A percentile compares a stretch with the other conserved stretches of the same genome.
Conservation (phyloP, 2,329 filamentous ascomycete genomes). For the Epichloe gansuensis region DNA sequence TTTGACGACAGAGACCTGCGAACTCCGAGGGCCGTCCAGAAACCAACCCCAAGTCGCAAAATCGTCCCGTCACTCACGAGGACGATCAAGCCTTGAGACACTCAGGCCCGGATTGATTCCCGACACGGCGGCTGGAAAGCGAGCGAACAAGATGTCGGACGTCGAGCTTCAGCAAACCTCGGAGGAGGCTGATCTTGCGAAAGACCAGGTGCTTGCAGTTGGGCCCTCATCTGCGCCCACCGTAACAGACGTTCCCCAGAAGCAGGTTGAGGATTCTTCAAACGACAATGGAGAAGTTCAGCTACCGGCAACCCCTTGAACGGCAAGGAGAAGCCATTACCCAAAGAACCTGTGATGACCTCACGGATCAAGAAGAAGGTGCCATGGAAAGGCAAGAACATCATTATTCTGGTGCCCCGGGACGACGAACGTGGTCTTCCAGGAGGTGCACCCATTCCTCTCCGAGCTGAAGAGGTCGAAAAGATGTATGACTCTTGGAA, state of each 20-base stretch:
- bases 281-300: constrained; percentile 17
- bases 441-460: constrained; percentile 40
- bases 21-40: constrained; percentile 32
- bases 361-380: constrained; percentile 60
- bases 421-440: constrained; percentile 53
- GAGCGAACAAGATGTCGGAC: constrained; percentile 21
- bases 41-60: constrained; percentile 11
- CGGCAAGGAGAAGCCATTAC: constrained; percentile 22
- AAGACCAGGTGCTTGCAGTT: constrained; percentile 9
- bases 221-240: background rate
- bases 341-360: constrained; percentile 30
- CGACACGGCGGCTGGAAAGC: background rate
- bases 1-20: constrained; percentile 34
- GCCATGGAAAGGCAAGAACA: constrained; percentile 63
- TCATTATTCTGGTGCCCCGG: constrained; percentile 55
- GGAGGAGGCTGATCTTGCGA: constrained; percentile 1
- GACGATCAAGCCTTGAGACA: constrained; percentile 45
- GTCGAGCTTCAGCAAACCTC: constrained; percentile 9
- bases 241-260: background rate
- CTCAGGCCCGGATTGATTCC: constrained; percentile 26
- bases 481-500: constrained; percentile 55
- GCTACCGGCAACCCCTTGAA: constrained; percentile 24
- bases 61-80: constrained; percentile 28
- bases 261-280: background rate
- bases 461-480: constrained; percentile 42